phyloP scores from a whole-genome alignment of 2,329 filamentous ascomycete genomes.

The Colletotrichum sp. region DNA sequence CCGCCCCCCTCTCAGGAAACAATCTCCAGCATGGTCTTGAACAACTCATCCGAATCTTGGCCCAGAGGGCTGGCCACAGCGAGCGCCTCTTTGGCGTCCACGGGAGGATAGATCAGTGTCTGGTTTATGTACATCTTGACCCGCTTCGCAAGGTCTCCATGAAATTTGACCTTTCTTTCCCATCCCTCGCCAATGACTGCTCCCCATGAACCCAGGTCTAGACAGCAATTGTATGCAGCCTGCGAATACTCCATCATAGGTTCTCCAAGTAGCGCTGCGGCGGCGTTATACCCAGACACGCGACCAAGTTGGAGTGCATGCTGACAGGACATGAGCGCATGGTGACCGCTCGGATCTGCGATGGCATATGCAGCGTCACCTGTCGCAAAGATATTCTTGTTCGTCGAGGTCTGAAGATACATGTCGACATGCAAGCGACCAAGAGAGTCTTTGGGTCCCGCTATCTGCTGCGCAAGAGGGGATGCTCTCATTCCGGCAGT shows the following conservation, averaged over 20 bases:
- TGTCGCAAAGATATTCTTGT: conserved; percentile 32
- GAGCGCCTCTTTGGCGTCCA: conserved; percentile 24
- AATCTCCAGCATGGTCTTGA: neutral
- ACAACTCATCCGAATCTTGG: conserved; percentile 2
- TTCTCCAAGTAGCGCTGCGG: conserved; percentile 35
- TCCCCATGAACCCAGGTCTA: conserved; percentile 39
- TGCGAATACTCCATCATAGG: conserved; percentile 32
- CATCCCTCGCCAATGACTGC: conserved; percentile 34
- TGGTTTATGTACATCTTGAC: conserved; percentile 38
- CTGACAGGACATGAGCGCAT: conserved; percentile 43
- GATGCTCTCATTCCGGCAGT: conserved; percentile 39
- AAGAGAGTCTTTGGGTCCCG: conserved; percentile 29
- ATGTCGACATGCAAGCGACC: conserved; percentile 33
- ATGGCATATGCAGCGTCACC: conserved; percentile 36
- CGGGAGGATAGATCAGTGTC: conserved; percentile 37
- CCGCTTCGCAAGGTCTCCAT: conserved; percentile 33
- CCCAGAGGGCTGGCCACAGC: conserved; percentile 25
- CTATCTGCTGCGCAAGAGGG: conserved; percentile 36
- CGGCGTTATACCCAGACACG: conserved; percentile 36
- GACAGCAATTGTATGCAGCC: conserved; percentile 32
- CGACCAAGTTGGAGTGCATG: conserved; percentile 41
- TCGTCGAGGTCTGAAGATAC: conserved; percentile 29
- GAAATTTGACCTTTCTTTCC: conserved; percentile 31
- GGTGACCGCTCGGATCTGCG: conserved; percentile 29
- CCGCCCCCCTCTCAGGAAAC: neutral